phyloP scores from a whole-genome alignment of 345 rosid species.

The Melaleuca quinquenervia region DNA sequence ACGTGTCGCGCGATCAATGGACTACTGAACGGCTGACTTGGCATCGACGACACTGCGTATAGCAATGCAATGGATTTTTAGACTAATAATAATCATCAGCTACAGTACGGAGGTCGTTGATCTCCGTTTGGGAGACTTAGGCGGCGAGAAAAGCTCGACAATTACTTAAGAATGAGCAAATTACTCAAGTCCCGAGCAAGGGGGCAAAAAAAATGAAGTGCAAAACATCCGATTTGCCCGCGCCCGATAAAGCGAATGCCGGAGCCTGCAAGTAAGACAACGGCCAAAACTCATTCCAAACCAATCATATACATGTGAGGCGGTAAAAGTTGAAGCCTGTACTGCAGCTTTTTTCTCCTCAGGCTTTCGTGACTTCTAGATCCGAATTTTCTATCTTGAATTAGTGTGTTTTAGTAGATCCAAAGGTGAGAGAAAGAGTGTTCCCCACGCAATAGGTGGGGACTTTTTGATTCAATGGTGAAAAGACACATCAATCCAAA shows the following conservation, averaged over 20 bases:
- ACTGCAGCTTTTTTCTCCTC: not conserved
- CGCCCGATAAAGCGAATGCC: not conserved
- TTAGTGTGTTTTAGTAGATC: no score
- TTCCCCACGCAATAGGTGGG: no score
- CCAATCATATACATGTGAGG: not conserved
- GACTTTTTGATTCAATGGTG: no score
- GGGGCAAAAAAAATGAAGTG: not conserved
- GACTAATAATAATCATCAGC: not conserved
- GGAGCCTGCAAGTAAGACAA: not conserved
- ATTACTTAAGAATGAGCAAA: not conserved
- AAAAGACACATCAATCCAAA: no score
- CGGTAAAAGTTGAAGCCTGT: not conserved
- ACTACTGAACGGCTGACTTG: no score
- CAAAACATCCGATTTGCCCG: fast-evolving
- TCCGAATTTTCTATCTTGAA: no score
- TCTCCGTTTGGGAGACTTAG: not conserved
- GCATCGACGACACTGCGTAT: no score
- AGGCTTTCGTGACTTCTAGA: no score
- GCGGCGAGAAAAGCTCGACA: not conserved
- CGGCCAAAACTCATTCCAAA: not conserved
- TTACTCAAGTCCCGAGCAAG: not conserved
- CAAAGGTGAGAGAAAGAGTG: no score
- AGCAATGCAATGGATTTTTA: not conserved
- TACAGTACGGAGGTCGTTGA: not conserved
- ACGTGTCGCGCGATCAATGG: no score